phyloP scores from a whole-genome alignment of 2,329 filamentous ascomycete genomes.

The Aspergillus uvarum region DNA sequence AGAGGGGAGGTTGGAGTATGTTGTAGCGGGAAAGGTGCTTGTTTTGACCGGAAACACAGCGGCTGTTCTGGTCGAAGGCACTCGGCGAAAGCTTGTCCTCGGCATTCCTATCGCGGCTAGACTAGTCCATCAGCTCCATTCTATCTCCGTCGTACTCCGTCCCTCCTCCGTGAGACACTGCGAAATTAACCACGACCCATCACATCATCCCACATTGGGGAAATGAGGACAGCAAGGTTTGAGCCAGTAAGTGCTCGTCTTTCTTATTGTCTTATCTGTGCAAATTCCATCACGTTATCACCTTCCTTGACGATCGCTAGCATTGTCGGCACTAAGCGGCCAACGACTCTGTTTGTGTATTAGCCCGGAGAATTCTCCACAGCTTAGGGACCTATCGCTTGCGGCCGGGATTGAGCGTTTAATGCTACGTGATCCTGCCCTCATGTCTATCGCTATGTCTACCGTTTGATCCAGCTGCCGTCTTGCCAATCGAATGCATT shows the following conservation, averaged over 20 bases:
- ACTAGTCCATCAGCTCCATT: too few species aligned
- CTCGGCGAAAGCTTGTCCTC: too few species aligned
- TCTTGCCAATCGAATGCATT: neutral
- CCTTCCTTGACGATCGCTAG: neutral
- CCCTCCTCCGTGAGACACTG: conserved; percentile 1
- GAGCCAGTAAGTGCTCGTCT: neutral
- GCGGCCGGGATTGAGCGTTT: neutral
- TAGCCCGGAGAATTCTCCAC: neutral
- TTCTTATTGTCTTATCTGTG: conserved; percentile 1
- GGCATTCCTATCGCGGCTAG: too few species aligned
- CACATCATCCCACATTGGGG: neutral
- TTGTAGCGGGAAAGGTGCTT: too few species aligned
- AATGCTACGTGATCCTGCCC: neutral
- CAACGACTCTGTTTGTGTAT: neutral
- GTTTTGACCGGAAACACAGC: too few species aligned
- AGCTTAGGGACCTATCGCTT: neutral
- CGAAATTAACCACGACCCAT: neutral
- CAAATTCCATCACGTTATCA: neutral
- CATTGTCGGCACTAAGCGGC: neutral
- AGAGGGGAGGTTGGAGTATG: too few species aligned
- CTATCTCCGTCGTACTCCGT: conserved; percentile 4
- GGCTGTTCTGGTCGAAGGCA: too few species aligned
- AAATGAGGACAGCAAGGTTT: neutral
- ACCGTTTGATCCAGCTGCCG: neutral
- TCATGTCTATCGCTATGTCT: neutral